Evolutionary conservation across 2,329 filamentous ascomycete species (phyloP).

Genomic region (Fusarium ramigenum): DNA sequence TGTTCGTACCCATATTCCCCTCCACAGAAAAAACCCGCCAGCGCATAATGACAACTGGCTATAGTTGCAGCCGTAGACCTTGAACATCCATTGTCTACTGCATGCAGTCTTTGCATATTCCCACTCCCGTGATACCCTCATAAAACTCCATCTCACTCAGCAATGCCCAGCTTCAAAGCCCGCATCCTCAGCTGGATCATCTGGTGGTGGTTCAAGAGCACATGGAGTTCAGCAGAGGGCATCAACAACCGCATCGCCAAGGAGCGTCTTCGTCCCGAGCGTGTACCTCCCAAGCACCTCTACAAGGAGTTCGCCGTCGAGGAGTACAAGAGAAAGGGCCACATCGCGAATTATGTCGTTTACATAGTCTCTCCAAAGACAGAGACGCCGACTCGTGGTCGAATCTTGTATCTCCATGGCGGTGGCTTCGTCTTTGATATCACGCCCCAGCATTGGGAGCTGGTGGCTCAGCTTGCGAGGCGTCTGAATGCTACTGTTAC

Average conservation of each 20-base stretch:
- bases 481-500: conserved; percentile 46
- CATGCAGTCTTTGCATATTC: conserved; percentile 9
- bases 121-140: background rate
- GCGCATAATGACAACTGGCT: conserved; percentile 3
- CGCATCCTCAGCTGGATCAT: conserved; percentile 42
- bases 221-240: conserved; percentile 38
- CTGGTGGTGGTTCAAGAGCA: conserved; percentile 42
- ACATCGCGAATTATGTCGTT: conserved; percentile 30
- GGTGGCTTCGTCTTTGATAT: conserved; percentile 47
- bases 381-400: conserved; percentile 41
- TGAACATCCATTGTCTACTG: background rate
- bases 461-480: conserved; percentile 42
- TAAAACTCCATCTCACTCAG: background rate
- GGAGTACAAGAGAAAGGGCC: conserved; percentile 29
- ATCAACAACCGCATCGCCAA: conserved; percentile 40
- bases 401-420: conserved; percentile 47
- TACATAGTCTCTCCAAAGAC: conserved; percentile 47
- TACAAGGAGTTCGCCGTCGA: conserved; percentile 42
- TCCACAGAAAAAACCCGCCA: conserved; percentile 21
- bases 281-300: conserved; percentile 38
- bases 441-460: conserved; percentile 41
- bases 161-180: conserved; percentile 43
- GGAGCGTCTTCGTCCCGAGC: conserved; percentile 32
- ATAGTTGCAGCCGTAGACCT: background rate
- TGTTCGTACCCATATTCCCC: conserved; percentile 15